Base-by-base conservation (phyloP, 208 protist species). In the Kentomonas sorsogonicus region DNA sequence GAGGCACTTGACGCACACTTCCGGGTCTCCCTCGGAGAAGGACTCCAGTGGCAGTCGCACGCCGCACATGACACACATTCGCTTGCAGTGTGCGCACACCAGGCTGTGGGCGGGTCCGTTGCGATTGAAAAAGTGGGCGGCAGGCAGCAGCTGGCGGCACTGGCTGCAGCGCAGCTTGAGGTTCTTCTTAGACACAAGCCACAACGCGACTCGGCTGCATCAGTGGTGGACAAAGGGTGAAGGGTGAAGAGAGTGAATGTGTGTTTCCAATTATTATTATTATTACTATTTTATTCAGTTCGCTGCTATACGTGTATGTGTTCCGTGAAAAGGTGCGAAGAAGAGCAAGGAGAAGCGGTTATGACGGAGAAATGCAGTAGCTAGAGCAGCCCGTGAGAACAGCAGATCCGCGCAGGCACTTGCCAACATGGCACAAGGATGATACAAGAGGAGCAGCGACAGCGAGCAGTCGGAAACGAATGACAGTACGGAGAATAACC, bases 81-180 rank as follows among this genome's bases (percentile, higher is more conserved):
- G 48, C 56, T 92, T 91, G 65, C 88, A 95, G 46, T 71, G 63
- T 16, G 75, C 48, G 50, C 88, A 95, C 3, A 89, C 70, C 6
- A 93, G 57, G 1, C 66, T 72, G 60, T 85, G 69, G 51, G 56
- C 72, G 9, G 68, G 78, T 25, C 72, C 70, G 7, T 58, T 70
- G 2, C 62, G 50, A 46, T 82, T 77, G 0, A 57, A 61, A 59
- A 89, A 95, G 64, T 95, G 81, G 27, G 57, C 72, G 7, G 80
- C 69, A 1, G 85, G 80, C 1, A 95, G 67, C 25, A 95, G 66
- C 9, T 74, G 79, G 2, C 48, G 38, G 52, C 88, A 95, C 4
- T 58, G 41, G 26, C 53, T 75, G 60, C 88, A 95, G 33, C 69
- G 72, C 31, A 92, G 52, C 15, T 72, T 65, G 40, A 88, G 56